Percentiles rank a stretch among this genome's conserved stretches.
phyloP scores from a whole-genome alignment of 441 rosid species.

The Heliophila coronopifolia region DNA sequence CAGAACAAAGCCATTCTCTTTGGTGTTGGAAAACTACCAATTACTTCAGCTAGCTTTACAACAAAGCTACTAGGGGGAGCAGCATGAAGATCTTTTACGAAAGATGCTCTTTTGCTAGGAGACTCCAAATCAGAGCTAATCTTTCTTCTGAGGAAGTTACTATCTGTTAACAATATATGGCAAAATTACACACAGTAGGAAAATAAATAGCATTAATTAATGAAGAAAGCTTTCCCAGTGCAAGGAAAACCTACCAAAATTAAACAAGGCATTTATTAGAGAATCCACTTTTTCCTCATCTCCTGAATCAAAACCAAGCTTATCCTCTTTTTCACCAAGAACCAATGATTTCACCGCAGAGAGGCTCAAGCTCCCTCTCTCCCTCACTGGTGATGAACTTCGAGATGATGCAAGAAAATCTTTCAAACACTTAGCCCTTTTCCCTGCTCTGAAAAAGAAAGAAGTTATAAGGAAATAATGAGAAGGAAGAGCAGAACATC shows the following conservation, averaged over 20 bases:
- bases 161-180: constrained; percentile 75
- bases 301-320: constrained; percentile 46
- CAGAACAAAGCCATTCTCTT: constrained; percentile 74
- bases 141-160: constrained; percentile 69
- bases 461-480: background rate
- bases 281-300: constrained; percentile 44
- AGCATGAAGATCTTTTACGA: constrained; percentile 78
- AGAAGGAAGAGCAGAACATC: background rate
- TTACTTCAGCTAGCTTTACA: constrained; percentile 81
- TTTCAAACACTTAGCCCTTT: constrained; percentile 62
- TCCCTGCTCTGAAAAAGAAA: constrained; percentile 55
- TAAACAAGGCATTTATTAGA: constrained; percentile 45
- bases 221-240: background rate
- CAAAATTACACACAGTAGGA: constrained; percentile 58
- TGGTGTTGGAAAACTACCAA: constrained; percentile 75
- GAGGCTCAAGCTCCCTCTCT: constrained; percentile 74
- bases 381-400: constrained; percentile 76
- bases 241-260: constrained; percentile 50
- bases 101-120: constrained; percentile 31
- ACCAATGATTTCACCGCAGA: constrained; percentile 84
- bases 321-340: constrained; percentile 89
- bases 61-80: constrained; percentile 74
- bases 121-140: constrained; percentile 42
- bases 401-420: constrained; percentile 66
- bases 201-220: constrained; percentile 21